Conservation (phyloP, 2,329 filamentous ascomycete genomes). For the Scedosporium apiospermum region DNA sequence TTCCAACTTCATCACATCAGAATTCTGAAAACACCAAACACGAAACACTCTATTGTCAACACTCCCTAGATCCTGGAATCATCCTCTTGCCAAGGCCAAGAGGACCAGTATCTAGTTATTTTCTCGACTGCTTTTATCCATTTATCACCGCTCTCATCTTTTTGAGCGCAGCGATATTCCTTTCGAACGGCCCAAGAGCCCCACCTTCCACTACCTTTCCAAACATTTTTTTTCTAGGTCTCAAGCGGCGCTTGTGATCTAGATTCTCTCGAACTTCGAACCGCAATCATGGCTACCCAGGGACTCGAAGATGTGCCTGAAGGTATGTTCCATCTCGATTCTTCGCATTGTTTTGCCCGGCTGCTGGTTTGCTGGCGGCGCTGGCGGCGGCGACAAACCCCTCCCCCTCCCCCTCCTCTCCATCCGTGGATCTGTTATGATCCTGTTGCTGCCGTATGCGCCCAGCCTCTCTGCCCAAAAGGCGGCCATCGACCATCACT, state of each 20-base stretch:
- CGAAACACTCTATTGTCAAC: background rate
- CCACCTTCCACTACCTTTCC: conserved; percentile 23
- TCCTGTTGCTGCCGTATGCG: background rate
- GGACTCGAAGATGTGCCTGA: conserved; percentile 97
- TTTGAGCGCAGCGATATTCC: conserved; percentile 4
- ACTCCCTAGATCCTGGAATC: conserved; percentile 6
- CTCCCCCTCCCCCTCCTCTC: background rate
- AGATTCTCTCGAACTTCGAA: conserved; percentile 39
- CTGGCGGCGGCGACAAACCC: background rate
- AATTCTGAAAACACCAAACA: conserved; percentile 5
- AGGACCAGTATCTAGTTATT: conserved; percentile 7
- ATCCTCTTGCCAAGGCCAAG: conserved; percentile 8
- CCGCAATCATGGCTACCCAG: conserved; percentile 98
- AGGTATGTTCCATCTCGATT: conserved; percentile 51
- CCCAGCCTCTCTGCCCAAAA: background rate
- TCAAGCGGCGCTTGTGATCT: conserved; percentile 73
- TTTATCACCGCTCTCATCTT: background rate
- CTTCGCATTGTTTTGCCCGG: background rate
- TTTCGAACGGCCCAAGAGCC: conserved; percentile 12
- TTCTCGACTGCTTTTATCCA: conserved; percentile 7
- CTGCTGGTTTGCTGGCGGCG: background rate
- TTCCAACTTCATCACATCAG: background rate
- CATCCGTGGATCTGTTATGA: background rate
- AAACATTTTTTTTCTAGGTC: conserved; percentile 49
- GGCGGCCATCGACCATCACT: background rate